Conservation (phyloP, 306 rosid genomes). For the Lathyrus oleraceus region DNA sequence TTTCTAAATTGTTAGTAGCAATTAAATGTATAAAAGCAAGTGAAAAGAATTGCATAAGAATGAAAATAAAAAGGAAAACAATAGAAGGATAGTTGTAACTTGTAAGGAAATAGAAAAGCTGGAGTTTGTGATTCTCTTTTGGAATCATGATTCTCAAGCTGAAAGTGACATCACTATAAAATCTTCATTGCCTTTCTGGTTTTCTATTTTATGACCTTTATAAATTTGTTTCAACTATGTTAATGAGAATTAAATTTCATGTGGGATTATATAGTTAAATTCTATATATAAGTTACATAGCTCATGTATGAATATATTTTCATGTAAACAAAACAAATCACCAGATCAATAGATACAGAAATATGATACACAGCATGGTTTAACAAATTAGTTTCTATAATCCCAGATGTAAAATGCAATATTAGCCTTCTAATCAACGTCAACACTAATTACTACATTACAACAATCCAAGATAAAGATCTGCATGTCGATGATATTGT, state of each 20-base stretch:
- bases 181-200: background rate
- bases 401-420: background rate
- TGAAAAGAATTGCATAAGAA: background rate
- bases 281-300: background rate
- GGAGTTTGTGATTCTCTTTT: background rate
- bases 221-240: too few species aligned
- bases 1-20: background rate
- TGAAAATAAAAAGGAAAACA: background rate
- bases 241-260: background rate
- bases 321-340: background rate
- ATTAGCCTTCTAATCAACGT: slow-evolving; percentile 21
- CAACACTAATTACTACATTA: slow-evolving; percentile 1
- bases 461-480: slow-evolving; percentile 10
- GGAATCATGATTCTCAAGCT: background rate
- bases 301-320: background rate
- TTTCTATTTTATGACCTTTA: too few species aligned
- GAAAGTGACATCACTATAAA: background rate
- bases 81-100: background rate
- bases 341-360: slow-evolving; percentile 1
- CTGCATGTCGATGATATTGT: background rate
- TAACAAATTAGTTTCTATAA: slow-evolving; percentile 16
- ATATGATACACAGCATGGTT: background rate
- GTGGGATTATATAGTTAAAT: background rate
- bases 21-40: background rate
- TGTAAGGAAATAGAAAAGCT: background rate